A percentile compares a stretch with the other conserved stretches of the same genome.
Evolutionary conservation across 2,329 filamentous ascomycete genomes (phyloP).

Genomic region (Cercospora sesami): DNA sequence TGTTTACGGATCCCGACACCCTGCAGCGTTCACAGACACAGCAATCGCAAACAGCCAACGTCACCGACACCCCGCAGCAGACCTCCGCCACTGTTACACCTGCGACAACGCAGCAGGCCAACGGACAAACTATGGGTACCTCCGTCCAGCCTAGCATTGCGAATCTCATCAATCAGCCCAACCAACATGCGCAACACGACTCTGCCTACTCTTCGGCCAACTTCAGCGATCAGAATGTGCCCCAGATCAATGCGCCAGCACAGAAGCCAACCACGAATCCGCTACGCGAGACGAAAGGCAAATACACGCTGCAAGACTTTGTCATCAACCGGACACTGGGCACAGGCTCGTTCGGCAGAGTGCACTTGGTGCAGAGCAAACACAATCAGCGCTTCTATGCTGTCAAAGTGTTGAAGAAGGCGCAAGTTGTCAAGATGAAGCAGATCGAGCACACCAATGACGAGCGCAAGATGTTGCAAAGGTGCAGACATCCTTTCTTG

Average conservation of each 20-base stretch:
- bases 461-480: conserved; percentile 90
- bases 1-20: conserved; percentile 36
- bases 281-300: conserved; percentile 81
- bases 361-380: conserved; percentile 94
- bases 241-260: conserved; percentile 38
- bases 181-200: conserved; percentile 41
- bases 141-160: conserved; percentile 79
- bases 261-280: conserved; percentile 39
- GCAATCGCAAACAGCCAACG: conserved; percentile 24
- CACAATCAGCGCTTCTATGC: conserved; percentile 99
- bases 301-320: conserved; percentile 93
- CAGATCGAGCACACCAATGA: conserved; percentile 99
- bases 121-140: conserved; percentile 26
- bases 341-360: conserved; percentile 93
- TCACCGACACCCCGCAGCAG: conserved; percentile 36
- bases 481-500: conserved; percentile 96
- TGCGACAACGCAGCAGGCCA: conserved; percentile 13
- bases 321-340: conserved; percentile 86
- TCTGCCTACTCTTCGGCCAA: conserved; percentile 34
- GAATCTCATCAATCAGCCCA: conserved; percentile 72
- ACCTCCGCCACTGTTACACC: conserved; percentile 27
- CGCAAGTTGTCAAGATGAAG: conserved; percentile 99
- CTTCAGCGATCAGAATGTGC: conserved; percentile 43
- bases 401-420: conserved; percentile 97
- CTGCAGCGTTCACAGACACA: conserved; percentile 29